Base-by-base conservation (phyloP, 805 yeast species). In the Kodamaea fukazawae region DNA sequence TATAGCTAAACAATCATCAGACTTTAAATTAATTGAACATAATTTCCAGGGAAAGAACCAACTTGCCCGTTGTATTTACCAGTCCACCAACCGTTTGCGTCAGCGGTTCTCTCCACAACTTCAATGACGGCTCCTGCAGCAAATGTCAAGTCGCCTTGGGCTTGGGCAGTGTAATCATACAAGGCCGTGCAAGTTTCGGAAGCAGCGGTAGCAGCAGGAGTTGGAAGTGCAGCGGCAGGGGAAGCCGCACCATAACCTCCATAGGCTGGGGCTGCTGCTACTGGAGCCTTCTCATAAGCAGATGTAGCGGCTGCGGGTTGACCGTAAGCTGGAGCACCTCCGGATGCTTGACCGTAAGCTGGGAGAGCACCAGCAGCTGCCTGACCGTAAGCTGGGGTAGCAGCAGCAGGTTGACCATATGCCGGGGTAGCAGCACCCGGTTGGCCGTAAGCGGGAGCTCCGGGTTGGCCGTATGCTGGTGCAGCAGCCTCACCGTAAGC, bases 61-160 rank as follows among this genome's bases (percentile, higher is more conserved):
- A 83, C 81, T 43, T 73, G 83, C 7, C 96, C 97, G 52, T 88
- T 86, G 46, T 76, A 67, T 29, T 73, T 66, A 10, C 99, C 99
- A 0, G 96, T 88, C 99, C 99, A 93, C 99, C 99, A 93, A 4
- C 96, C 99, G 54, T 87, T 88, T 38, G 81, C 75, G 58, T 89
- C 96, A 0, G 78, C 71, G 1, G 96, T 84, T 55, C 87, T 81
- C 57, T 88, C 86, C 3, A 89, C 78, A 44, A 93, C 73, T 51
- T 86, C 86, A 49, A 93, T 90, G 22, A 80, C 75, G 14, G 90
- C 84, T 15, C 98, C 99, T 0, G 96, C 96, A 25, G 81, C 74
- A 68, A 93, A 87, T 13, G 85, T 65, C 55, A 93, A 72, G 58
- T 93, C 99, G 15, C 98, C 98, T 23, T 76, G 86, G 0, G 96